Evolutionary conservation across 2,329 filamentous ascomycete species (phyloP), one percentile per base, ranked within the genome.

Genomic region (Fusarium sp.): DNA sequence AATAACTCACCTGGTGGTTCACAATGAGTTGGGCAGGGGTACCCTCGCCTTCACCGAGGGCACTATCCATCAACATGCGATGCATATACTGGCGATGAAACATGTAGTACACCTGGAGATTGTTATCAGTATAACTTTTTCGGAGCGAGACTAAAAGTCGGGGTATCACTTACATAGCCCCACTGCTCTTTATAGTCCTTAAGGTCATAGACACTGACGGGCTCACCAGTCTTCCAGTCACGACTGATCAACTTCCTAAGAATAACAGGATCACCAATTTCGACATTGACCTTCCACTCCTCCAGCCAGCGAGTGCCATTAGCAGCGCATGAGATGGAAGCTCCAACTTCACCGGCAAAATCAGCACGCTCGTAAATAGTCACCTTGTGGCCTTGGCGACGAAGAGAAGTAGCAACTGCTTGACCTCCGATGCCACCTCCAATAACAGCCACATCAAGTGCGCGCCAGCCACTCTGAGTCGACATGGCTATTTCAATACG

Each of bases 1-100:
- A 7, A n/a, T 12, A 12, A 41, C 37, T 32, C 14, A 53, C 45
- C 20, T 53, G 46, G 10, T 59, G 33, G 14, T 59, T 41, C 17
- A 59, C 56, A 26, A 52, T 18, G 27, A 59, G 56, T 3, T 53
- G 35, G 1, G 45, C 56, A 40, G 56, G 45, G 4, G 35, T 14
- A 1, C 56, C 56, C 9, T 52, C 20, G 20, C 56, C 56, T 38
- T 53, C 35, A 30, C 45, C 56, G 1, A 40, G 35, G 7, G 56
- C 45, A 10, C 35, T 37, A 13, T 53, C 26, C 33, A 53, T 59
- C 45, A 59, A 26, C 56, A 59, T 59, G 14, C 46, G 44, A 20
- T 59, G 56, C 56, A 59, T 59, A 27, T 49, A 52, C 45, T 53
- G 56, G 13, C 56, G 35, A 14, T 59, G 45, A 2, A 59, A 59